Base-by-base conservation (phyloP, 768 basidiomycete genomes). In the Omphalotus guepiniiformis region DNA sequence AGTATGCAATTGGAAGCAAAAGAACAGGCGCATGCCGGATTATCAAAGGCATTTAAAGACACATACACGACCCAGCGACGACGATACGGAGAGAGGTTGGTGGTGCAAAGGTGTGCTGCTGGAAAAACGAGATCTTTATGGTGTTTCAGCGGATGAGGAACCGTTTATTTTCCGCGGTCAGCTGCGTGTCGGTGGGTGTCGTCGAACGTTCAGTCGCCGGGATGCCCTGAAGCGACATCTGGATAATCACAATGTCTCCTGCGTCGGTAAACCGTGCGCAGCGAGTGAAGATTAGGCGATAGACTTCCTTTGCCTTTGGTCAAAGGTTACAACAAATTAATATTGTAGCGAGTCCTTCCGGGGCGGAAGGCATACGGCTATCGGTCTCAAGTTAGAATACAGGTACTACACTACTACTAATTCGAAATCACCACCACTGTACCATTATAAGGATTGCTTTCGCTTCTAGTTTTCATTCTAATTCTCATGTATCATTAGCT, bases 31-130 rank as follows among this genome's bases (percentile, higher is more conserved):
- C 21, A 58, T 73, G 25, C 79, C 80, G 8, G 82, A 84, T 55
- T 76, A 78, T 58, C 74, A 73, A 58, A 74, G 82, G 19, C 82
- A 84, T 57, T 57, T 83, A 35, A 67, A 62, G 36, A 80, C 80
- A 2, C 82, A 82, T 54, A 68, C 72, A 48, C 76, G 77, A 18
- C 65, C 76, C 37, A 62, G 62, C 21, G 63, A 69, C 18, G 64
- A 71, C 35, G 67, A 73, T 18, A 54, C 61, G n/a, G 48, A 50
- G 28, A 55, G 57, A 28, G 64, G 62, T 0, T 68, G 63, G 61
- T 61, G 61, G 51, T 76, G 74, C 61, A 65, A 63, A 40, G 73
- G 74, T 2, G 66, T 73, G n/a, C 62, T 53, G 3, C 18, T 61
- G 26, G 55, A 61, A 26, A 59, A 58, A 3, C 49, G 42, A 6